Base-by-base conservation (phyloP, 768 basidiomycete species). In the Sporobolomyces roseus region DNA sequence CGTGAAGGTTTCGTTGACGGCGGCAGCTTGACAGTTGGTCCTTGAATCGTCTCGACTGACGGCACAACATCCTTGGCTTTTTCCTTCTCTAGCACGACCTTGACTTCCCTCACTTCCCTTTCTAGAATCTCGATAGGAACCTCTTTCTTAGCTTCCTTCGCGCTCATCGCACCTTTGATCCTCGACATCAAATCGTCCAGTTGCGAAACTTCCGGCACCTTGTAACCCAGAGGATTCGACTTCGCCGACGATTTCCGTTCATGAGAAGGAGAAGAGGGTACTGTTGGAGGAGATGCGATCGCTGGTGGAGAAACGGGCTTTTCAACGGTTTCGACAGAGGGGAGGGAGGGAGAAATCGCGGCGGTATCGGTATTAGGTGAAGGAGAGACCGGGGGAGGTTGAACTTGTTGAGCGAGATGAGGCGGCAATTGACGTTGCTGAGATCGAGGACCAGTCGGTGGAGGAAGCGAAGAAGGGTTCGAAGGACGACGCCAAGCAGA, bases 151-250 rank as follows among this genome's bases (percentile, higher is more conserved):
- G 41, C 48, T 27, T 68, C 63, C 19, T 74, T 70, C 46, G 65
- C 70, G 4, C 65, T 65, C 79, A 79, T 79, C 9, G 75, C 79
- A 13, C 75, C 77, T 65, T 78, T 76, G 64, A 79, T 77, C 27
- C 77, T 65, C 23, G 77, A 77, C 65, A 79, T 70, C 66, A 78
- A 75, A 53, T 73, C 72, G 58, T 79, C 78, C 61, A 79, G 74
- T 43, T 79, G 56, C 27, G 63, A 61, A 8, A 72, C 59, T 52
- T 68, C 63, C 1, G 71, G 71, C 3, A 63, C 61, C 38, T 68
- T 72, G 64, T 67, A 65, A 2, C 58, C 63, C 23, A 41, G 58
- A 27, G 58, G 36, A 35, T 33, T 23, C 32, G 58, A 16, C 36
- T 64, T 64, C 8, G 51, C 55, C 6, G 55, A 16, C 23, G 10